These are phyloP conservation scores for Fusarium pilosicola DNA, from an alignment of 2,329 filamentous ascomycete genomes.

Conservation along the genomic window DNA sequence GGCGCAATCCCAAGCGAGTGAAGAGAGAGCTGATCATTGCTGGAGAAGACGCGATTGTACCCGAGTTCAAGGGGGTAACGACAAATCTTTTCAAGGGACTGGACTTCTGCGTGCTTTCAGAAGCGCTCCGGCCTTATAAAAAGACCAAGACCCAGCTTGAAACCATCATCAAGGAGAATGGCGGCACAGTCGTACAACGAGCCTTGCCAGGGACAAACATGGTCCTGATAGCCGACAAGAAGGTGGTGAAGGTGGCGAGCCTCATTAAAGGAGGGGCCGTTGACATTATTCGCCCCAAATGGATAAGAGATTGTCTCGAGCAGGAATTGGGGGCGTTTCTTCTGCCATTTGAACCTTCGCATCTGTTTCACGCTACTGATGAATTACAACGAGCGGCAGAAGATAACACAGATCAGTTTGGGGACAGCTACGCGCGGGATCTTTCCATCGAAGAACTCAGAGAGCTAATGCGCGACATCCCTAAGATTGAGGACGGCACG, in stretches of 20 bases:
- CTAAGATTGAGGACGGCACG: constrained; percentile 55
- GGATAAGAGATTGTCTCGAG: constrained; percentile 85
- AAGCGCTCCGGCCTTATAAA: constrained; percentile 74
- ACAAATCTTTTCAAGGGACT: constrained; percentile 78
- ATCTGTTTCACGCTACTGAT: constrained; percentile 77
- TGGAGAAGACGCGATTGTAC: constrained; percentile 65
- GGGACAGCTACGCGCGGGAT: constrained; percentile 85
- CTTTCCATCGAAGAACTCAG: constrained; percentile 71
- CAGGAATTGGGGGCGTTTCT: constrained; percentile 67
- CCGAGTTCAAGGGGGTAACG: constrained; percentile 63
- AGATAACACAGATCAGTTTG: constrained; percentile 76
- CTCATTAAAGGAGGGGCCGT: constrained; percentile 76
- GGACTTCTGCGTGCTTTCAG: constrained; percentile 85
- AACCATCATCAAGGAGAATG: constrained; percentile 81
- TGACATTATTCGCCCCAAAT: constrained; percentile 80
- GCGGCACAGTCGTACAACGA: constrained; percentile 81
- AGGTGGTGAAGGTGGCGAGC: constrained; percentile 82
- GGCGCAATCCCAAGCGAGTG: constrained; percentile 64
- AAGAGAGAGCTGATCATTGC: constrained; percentile 78
- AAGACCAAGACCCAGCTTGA: constrained; percentile 84
- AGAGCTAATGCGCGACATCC: constrained; percentile 60
- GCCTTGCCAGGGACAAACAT: constrained; percentile 70
- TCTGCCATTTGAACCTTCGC: constrained; percentile 68
- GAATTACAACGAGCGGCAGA: constrained; percentile 64
- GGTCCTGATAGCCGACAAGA: constrained; percentile 82